A percentile compares a stretch with the other conserved stretches of the same genome.
These are phyloP conservation scores for Curvularia hawaiiensis DNA, from an alignment of 2,329 filamentous ascomycete species.

Conservation along the genomic window DNA sequence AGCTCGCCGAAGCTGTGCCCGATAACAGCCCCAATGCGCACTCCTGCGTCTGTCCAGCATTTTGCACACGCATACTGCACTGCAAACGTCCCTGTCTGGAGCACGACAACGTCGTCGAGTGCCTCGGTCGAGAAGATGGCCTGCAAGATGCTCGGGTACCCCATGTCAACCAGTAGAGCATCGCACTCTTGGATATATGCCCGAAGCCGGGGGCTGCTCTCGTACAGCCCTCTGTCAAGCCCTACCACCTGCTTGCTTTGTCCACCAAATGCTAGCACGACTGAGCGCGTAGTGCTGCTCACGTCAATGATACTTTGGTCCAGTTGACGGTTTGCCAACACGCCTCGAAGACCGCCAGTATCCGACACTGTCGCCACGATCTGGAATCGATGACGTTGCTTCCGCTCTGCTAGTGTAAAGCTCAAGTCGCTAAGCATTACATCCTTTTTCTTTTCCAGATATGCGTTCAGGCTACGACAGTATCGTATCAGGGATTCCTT, in stretches of 20 bases:
- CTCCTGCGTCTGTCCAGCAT: not conserved
- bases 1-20: conserved; percentile 47
- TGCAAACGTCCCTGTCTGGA: not conserved
- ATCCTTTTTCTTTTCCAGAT: not conserved
- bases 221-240: conserved; percentile 11
- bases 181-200: not conserved
- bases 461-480: not conserved
- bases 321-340: not conserved
- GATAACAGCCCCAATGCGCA: not conserved
- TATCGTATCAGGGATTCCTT: conserved; percentile 3
- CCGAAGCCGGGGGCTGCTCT: conserved; percentile 9
- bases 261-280: conserved; percentile 24
- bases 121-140: not conserved
- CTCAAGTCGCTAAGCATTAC: not conserved
- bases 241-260: conserved; percentile 18
- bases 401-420: conserved; percentile 3
- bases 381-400: conserved; percentile 4
- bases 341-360: not conserved
- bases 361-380: conserved; percentile 1
- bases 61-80: not conserved
- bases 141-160: not conserved
- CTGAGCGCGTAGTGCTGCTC: conserved; percentile 1
- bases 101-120: not conserved
- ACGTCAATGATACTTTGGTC: not conserved
- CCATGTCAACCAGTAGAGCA: not conserved